Evolutionary conservation across 441 rosid species (phyloP), one percentile per base, ranked within the genome.

Genomic region (Sinapis alba): DNA sequence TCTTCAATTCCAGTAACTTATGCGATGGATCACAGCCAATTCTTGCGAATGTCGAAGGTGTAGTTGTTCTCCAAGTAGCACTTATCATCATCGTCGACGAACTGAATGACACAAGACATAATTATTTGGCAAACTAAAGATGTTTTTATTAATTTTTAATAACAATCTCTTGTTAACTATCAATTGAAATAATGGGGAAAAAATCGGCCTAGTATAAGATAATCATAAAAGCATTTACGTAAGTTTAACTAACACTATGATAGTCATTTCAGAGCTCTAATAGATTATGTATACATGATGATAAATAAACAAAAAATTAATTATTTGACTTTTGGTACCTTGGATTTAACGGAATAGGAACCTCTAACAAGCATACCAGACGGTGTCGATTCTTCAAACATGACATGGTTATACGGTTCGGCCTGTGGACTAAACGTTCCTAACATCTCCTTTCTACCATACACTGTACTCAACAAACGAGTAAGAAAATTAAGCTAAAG

Each of bases 61-160:
- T 94, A 94, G 86, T 92, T 94, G 83, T 92, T 90, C 89, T 92
- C 97, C 89, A 91, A 83, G 83, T 94, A 86, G 85, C 95, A 86
- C 82, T 89, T 92, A 83, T 88, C 77, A 75, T 94, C 97, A 32
- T 94, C 98, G 57, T 94, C 96, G 61, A 83, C 84, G 81, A 94
- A 91, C 98, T 91, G 94, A 59, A 43, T 79, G 62, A 61, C 47
- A 73, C 16, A 56, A 20, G 10, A 71, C 0, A 61, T 24, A 38
- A 19, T 51, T 15, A 16, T 50, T 32, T 41, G 13, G 32, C 20
- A 60, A 60, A 60, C 11, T 38, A 11, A 68, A 15, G 27, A 27
- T 51, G 15, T 3, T 21, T 20, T 68, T 5, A 8, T 8, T 41
- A 41, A 38, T 2, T 38, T 38, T 7, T 54, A 7, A 54, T 50